A percentile compares a stretch with the other conserved stretches of the same genome.
Evolutionary conservation across 2,329 filamentous ascomycete genomes (phyloP).

Genomic region (Aspergillus vadensis): DNA sequence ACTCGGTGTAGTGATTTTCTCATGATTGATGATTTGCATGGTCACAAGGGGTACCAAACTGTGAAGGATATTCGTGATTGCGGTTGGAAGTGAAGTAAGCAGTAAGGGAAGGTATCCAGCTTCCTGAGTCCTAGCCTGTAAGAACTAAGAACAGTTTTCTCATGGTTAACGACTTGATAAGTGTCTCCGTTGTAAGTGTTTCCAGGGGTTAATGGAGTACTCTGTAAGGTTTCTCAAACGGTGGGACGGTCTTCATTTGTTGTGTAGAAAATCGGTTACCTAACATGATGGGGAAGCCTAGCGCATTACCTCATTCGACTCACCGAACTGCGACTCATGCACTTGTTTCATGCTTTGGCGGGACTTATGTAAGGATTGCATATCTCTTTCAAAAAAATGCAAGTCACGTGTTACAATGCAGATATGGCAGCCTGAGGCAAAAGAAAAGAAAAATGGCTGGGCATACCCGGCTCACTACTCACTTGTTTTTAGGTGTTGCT

Average conservation of each 20-base stretch:
- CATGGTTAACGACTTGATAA: background rate
- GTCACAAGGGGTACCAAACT: background rate
- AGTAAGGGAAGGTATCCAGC: background rate
- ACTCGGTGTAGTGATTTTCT: too few species aligned
- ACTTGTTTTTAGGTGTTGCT: background rate
- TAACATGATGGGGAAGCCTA: background rate
- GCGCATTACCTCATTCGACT: slow-evolving; percentile 15
- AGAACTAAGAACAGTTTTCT: background rate
- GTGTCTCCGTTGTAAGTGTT: background rate
- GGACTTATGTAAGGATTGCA: background rate
- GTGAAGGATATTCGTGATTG: too few species aligned
- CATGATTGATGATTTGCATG: too few species aligned
- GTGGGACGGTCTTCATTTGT: slow-evolving; percentile 1
- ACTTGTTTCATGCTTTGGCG: slow-evolving; percentile 1
- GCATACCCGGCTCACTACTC: background rate
- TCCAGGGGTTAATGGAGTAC: background rate
- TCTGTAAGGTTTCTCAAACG: background rate
- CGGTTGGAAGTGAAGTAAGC: background rate
- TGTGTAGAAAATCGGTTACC: background rate
- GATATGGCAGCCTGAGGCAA: background rate
- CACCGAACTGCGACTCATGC: slow-evolving; percentile 6
- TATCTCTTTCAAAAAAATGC: too few species aligned
- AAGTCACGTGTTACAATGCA: background rate
- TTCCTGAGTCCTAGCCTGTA: background rate
- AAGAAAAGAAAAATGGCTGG: background rate